Conservation (phyloP, 2,329 filamentous ascomycete genomes). For the Epichloe scottii region DNA sequence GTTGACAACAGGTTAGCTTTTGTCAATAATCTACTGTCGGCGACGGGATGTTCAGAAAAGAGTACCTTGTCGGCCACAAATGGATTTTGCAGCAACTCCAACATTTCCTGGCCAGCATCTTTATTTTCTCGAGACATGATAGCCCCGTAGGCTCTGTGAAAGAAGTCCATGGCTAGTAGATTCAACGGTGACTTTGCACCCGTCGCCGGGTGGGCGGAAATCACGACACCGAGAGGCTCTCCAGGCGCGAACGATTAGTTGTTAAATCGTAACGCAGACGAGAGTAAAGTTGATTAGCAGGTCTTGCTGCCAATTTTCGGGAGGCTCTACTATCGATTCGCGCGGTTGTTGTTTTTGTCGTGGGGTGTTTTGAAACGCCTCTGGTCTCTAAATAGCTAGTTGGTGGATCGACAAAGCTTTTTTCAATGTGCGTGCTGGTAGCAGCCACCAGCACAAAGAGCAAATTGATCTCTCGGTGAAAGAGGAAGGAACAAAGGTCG, state of each 20-base stretch:
- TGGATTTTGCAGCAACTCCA: slow-evolving; percentile 37
- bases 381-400: not conserved
- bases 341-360: not conserved
- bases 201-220: not conserved
- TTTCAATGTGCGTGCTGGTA: not conserved
- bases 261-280: not conserved
- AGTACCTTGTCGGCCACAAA: slow-evolving; percentile 23
- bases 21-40: no score
- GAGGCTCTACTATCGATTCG: not conserved
- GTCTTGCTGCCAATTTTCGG: not conserved
- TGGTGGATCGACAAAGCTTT: not conserved
- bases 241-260: not conserved
- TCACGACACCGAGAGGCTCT: not conserved
- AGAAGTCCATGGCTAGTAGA: not conserved
- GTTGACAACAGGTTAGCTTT: not conserved
- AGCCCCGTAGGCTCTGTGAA: not conserved
- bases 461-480: not conserved
- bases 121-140: slow-evolving; percentile 3
- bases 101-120: slow-evolving; percentile 29
- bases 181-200: not conserved
- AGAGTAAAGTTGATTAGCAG: not conserved
- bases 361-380: not conserved
- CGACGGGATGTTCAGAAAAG: not conserved
- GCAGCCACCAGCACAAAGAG: not conserved
- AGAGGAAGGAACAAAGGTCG: not conserved